Percentiles rank a stretch among this genome's conserved stretches.
These are phyloP conservation scores for Cutaneotrichosporon sp. DNA, from an alignment of 1,284 basidiomycete genomes.

Conservation along the genomic window DNA sequence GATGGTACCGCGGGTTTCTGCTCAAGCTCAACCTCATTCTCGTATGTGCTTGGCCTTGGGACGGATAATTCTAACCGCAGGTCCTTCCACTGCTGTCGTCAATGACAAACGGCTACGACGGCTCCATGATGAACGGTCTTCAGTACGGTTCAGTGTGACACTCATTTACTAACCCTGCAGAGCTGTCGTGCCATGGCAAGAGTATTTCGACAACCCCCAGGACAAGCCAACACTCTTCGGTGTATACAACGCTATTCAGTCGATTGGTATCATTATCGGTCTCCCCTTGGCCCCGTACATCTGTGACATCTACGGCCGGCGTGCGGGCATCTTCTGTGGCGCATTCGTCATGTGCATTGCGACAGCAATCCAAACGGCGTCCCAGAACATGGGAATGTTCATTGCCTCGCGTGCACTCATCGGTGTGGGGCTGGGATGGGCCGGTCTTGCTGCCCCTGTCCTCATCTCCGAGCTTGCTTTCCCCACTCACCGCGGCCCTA, in stretches of 20 bases:
- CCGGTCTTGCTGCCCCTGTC: conserved; percentile 60
- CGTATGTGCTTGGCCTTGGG: not conserved
- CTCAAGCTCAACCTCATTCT: conserved; percentile 28
- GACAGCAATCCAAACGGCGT: conserved; percentile 26
- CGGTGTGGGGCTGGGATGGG: conserved; percentile 53
- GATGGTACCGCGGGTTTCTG: conserved; percentile 29
- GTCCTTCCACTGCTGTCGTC: conserved; percentile 31
- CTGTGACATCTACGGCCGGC: conserved; percentile 29
- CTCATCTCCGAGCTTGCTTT: conserved; percentile 72
- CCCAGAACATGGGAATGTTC: conserved; percentile 67
- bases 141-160: not conserved
- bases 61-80: conserved; percentile 10
- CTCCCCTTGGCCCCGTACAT: conserved; percentile 32
- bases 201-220: conserved; percentile 9
- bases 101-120: conserved; percentile 25
- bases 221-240: conserved; percentile 12
- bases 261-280: conserved; percentile 23
- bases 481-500: conserved; percentile 64
- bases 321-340: conserved; percentile 36
- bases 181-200: conserved; percentile 12
- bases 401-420: conserved; percentile 54
- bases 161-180: not conserved
- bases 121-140: conserved; percentile 26
- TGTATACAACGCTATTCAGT: conserved; percentile 30
- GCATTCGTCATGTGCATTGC: conserved; percentile 28